phyloP scores from a whole-genome alignment of 768 basidiomycete species.

The Mycena amicta region DNA sequence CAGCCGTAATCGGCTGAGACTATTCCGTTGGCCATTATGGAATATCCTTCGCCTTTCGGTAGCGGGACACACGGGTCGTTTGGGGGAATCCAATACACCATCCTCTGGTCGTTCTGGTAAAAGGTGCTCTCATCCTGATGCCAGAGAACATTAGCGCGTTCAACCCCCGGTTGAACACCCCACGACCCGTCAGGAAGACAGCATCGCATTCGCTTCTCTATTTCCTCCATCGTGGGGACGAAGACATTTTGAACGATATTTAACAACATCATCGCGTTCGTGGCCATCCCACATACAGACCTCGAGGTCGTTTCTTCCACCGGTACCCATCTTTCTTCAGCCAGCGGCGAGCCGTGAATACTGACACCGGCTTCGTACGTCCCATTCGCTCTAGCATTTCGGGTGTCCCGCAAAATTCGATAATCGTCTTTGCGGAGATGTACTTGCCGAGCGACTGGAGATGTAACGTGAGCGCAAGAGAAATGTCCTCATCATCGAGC shows the following conservation, averaged over 20 bases:
- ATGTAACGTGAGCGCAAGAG: neutral
- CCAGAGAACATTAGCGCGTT: neutral
- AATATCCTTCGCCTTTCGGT: neutral
- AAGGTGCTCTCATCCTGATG: neutral
- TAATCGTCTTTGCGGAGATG: neutral
- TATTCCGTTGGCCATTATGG: neutral
- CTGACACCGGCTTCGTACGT: neutral
- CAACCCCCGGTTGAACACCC: neutral
- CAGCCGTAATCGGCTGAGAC: neutral
- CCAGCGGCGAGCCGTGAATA: neutral
- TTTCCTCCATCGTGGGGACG: neutral
- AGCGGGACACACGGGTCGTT: neutral
- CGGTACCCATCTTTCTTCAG: neutral
- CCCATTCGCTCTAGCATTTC: neutral
- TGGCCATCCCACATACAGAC: neutral
- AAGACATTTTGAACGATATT: neutral
- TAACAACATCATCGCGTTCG: neutral
- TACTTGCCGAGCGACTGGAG: neutral
- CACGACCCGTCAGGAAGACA: neutral
- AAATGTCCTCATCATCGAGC: neutral
- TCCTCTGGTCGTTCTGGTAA: neutral
- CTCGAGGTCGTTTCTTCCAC: neutral
- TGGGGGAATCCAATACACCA: neutral
- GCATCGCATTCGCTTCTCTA: neutral
- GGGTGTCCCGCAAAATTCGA: neutral